Conservation (phyloP, 2,329 filamentous ascomycete genomes). For the Phialophora tarda region DNA sequence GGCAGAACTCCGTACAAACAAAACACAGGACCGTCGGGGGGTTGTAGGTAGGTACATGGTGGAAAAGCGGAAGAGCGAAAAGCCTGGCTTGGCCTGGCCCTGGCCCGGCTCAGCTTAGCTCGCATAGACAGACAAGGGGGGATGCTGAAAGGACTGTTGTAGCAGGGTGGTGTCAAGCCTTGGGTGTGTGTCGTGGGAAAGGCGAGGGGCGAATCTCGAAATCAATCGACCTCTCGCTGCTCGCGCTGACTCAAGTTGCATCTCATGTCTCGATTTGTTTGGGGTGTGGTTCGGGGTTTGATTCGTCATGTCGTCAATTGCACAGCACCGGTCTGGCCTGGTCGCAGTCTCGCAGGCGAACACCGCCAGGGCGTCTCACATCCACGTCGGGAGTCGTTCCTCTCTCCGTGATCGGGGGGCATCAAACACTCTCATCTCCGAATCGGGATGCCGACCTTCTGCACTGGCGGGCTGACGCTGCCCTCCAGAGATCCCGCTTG, state of each 20-base stretch:
- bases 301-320: neutral
- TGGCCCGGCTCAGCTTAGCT: neutral
- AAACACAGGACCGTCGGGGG: neutral
- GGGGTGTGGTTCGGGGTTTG: neutral
- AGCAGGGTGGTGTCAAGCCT: neutral
- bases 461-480: constrained; percentile 53
- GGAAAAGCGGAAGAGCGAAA: neutral
- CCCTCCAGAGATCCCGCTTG: constrained; percentile 50
- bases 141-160: neutral
- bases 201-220: neutral
- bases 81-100: neutral
- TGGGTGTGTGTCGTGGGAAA: neutral
- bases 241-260: neutral
- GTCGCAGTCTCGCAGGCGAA: neutral
- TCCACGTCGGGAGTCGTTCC: neutral
- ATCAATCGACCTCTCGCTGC: neutral
- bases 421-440: constrained; percentile 57
- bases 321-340: neutral
- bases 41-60: neutral
- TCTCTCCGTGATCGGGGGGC: neutral
- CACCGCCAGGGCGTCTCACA: neutral
- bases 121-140: neutral
- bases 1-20: neutral
- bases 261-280: neutral
- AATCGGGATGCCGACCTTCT: constrained; percentile 66